Evolutionary conservation across 441 rosid genomes (phyloP), one percentile per base, ranked within the genome.

Genomic region (Gossypium armourianum): DNA sequence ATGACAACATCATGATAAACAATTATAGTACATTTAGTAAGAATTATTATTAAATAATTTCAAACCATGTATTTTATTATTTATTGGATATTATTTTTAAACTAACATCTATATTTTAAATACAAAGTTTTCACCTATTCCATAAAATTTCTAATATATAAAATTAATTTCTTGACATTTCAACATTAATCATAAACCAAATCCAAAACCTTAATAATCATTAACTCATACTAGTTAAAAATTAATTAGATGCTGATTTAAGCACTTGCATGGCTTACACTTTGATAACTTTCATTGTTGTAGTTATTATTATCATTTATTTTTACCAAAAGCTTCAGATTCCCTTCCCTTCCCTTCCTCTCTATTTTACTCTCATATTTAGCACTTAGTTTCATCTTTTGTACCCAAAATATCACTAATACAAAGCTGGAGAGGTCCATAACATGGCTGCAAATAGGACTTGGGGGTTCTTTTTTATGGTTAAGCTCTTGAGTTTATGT

Each of bases 211-310:
- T 45, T 10, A 57, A 21, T 5, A 4, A 43, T 63, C 3, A 21
- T 45, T n/a, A 63, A 45, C 19, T 43, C 69, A 23, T n/a, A 6
- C 15, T 20, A 45, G 2, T 43, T 20, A 21, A 12, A n/a, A 23
- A 23, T 1, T 57, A 36, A 54, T 54, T 64, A 43, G 20, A 43
- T 43, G 56, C 55, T 47, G 69, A 12, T 23, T 21, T 47, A 21
- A 23, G 7, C 57, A 49, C 43, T 47, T 66, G 70, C 58, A 66
- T 66, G 70, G 43, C 70, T 66, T 24, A 24, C 70, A 66, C 70
- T 23, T 66, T 49, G 43, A 8, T 49, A 8, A 15, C 69, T 3
- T 47, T 23, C 40, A 65, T 65, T 28, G 32, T 28, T 28, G 32
- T 28, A 28, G 32, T 28, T 28, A 4, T 28, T 45, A 21, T 54